A percentile compares a stretch with the other conserved stretches of the same genome.
These are phyloP conservation scores for Fimicolochytrium jonesii DNA, from an alignment of 192 early-diverging fungal genomes.

Conservation along the genomic window DNA sequence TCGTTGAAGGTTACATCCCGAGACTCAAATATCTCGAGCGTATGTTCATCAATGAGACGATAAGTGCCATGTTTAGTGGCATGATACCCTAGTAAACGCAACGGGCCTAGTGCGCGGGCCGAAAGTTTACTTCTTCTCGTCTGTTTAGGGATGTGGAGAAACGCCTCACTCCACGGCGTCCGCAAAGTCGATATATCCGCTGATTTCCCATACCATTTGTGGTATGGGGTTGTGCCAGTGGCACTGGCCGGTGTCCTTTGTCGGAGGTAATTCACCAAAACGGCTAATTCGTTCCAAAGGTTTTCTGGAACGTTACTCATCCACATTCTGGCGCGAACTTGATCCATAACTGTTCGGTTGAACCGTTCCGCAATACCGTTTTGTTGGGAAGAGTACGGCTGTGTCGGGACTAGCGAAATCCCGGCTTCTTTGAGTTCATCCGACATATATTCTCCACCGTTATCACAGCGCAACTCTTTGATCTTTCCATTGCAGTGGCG, in stretches of 20 bases:
- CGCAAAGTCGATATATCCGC: neutral
- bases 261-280: constrained; percentile 3
- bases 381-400: constrained; percentile 7
- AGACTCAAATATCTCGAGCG: neutral
- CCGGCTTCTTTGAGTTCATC: no score
- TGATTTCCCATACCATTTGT: neutral
- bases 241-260: constrained; percentile 6
- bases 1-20: neutral
- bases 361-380: constrained; percentile 8
- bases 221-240: constrained; percentile 10
- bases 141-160: no score
- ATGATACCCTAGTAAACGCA: no score
- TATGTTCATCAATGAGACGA: no score
- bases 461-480: neutral
- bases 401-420: neutral
- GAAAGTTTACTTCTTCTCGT: no score
- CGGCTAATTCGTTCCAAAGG: constrained; percentile 4
- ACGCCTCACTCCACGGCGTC: no score
- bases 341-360: constrained; percentile 5
- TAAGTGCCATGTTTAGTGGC: no score
- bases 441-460: neutral
- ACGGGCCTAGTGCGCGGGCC: no score
- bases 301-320: neutral
- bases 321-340: neutral
- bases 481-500: no score